Conservation (phyloP, 1,284 basidiomycete genomes). For the Wallemia hederae region DNA sequence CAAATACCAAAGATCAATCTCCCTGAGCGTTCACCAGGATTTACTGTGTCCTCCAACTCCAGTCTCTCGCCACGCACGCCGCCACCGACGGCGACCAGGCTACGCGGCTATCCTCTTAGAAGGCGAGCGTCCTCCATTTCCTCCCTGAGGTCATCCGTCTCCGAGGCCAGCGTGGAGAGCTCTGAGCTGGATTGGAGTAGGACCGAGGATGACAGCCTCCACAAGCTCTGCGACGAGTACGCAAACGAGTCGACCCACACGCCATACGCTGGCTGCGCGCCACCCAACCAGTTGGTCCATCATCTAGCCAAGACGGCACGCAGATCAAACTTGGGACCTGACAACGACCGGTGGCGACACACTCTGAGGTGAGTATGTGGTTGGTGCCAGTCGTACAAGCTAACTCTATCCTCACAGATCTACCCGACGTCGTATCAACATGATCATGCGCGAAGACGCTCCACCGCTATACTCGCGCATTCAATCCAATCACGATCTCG, state of each 20-base stretch:
- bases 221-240: background rate
- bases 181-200: background rate
- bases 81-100: background rate
- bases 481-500: background rate
- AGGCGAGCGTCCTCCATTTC: background rate
- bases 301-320: background rate
- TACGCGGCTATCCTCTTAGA: background rate
- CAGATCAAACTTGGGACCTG: background rate
- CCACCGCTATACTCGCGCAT: background rate
- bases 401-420: background rate
- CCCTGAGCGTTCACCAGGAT: background rate
- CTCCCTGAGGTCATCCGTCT: background rate
- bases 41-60: background rate
- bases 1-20: background rate
- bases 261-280: background rate
- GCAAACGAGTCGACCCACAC: background rate
- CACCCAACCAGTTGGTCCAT: background rate
- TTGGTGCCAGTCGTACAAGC: background rate
- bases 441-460: background rate
- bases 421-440: background rate
- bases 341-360: background rate
- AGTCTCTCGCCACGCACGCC: background rate
- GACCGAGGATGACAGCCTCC: background rate
- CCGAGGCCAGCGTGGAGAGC: background rate
- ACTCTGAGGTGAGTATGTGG: background rate